Conservation (phyloP, 2,329 filamentous ascomycete species). For the Exserohilum rostratum region DNA sequence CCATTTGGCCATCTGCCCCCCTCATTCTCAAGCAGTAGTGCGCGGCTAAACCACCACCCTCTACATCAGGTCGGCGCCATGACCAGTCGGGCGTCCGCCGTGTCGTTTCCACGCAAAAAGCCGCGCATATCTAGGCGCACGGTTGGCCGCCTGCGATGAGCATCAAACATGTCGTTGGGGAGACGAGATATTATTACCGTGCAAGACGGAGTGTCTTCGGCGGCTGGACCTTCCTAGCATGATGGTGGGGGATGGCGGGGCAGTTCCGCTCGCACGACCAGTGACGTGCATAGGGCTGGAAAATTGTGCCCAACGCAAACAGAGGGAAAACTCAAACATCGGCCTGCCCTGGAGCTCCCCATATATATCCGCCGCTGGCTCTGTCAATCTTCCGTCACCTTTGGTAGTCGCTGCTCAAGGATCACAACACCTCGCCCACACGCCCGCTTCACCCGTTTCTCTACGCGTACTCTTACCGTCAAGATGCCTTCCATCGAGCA, state of each 20-base stretch:
- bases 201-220: neutral
- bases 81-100: neutral
- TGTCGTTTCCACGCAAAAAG: neutral
- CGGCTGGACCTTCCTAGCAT: slow-evolving; percentile 18
- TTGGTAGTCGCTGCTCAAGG: slow-evolving; percentile 8
- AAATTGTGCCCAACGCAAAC: slow-evolving; percentile 20
- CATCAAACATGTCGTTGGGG: neutral
- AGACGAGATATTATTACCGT: neutral
- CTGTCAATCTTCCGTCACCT: slow-evolving; percentile 16
- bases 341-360: slow-evolving; percentile 29
- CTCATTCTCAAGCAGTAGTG: slow-evolving; percentile 9
- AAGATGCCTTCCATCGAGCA: slow-evolving; percentile 73
- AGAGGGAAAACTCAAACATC: slow-evolving; percentile 22
- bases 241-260: slow-evolving; percentile 20
- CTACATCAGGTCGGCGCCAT: slow-evolving; percentile 10
- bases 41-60: slow-evolving; percentile 9
- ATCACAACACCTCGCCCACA: neutral
- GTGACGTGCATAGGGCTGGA: slow-evolving; percentile 28
- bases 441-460: slow-evolving; percentile 5
- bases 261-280: slow-evolving; percentile 18
- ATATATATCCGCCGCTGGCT: slow-evolving; percentile 27
- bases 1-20: too few relatives aligned
- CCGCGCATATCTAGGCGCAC: too few relatives aligned
- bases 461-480: slow-evolving; percentile 32
- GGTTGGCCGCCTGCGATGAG: neutral